phyloP scores from a whole-genome alignment of 2,329 filamentous ascomycete genomes.

The Alternaria solani region DNA sequence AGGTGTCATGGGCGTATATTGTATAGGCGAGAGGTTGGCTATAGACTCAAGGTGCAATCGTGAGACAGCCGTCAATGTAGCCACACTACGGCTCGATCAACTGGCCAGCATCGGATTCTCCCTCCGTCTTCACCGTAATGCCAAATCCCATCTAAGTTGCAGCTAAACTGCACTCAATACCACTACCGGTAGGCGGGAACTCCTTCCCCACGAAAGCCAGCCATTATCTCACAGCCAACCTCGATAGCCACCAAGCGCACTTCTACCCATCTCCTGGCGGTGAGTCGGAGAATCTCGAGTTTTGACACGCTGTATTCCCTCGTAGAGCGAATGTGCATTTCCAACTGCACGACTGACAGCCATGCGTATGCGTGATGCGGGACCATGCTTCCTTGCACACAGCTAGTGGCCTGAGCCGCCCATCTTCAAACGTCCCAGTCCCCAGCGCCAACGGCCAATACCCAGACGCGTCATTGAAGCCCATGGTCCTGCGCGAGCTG shows the following conservation, averaged over 20 bases:
- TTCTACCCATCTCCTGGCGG: neutral
- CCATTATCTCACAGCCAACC: neutral
- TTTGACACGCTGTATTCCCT: neutral
- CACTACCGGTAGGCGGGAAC: neutral
- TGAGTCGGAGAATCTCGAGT: neutral
- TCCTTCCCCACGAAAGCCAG: neutral
- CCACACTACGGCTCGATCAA: neutral
- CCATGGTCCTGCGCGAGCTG: neutral
- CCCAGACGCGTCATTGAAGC: neutral
- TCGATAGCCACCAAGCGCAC: neutral
- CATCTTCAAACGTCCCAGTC: neutral
- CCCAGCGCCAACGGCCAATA: neutral
- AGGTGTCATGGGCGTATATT: neutral
- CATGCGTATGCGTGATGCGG: neutral
- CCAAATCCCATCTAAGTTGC: neutral
- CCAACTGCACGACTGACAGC: neutral
- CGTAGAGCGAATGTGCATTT: neutral
- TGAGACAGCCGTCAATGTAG: neutral
- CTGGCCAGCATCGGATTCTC: neutral
- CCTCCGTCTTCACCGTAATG: neutral
- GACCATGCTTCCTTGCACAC: neutral
- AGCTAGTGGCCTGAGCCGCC: neutral
- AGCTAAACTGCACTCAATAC: neutral
- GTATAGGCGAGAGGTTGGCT: neutral
- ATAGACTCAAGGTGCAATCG: neutral